Conservation (phyloP, 2,329 filamentous ascomycete genomes). For the Verticillium klebahnii region DNA sequence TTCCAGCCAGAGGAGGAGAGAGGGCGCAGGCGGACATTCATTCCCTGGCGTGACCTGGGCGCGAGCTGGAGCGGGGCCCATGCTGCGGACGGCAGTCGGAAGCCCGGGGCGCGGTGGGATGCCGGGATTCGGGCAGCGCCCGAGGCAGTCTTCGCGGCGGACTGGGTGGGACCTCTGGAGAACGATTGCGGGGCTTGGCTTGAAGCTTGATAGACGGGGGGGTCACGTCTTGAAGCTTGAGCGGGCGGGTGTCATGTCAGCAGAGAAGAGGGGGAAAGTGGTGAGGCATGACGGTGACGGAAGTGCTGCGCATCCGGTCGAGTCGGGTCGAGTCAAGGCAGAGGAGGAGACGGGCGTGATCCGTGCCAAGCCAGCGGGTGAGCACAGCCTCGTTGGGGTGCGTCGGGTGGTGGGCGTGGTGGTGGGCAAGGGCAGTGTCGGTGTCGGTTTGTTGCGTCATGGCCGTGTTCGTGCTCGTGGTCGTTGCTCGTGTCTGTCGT, state of each 20-base stretch:
- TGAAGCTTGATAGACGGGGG: neutral
- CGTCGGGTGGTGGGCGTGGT: neutral
- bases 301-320: neutral
- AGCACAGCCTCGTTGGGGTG: neutral
- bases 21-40: too few relatives aligned
- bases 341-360: neutral
- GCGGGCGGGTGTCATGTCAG: too few relatives aligned
- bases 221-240: too few relatives aligned
- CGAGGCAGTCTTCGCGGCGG: neutral
- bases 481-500: neutral
- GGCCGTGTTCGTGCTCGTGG: neutral
- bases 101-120: neutral
- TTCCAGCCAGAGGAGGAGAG: too few relatives aligned
- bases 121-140: neutral
- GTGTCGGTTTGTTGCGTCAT: neutral
- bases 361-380: neutral
- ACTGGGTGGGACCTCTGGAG: neutral
- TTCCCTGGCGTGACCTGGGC: neutral
- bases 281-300: neutral
- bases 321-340: neutral
- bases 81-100: neutral
- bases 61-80: neutral
- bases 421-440: neutral
- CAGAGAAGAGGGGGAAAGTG: neutral
- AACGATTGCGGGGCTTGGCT: neutral